A percentile compares a stretch with the other conserved stretches of the same genome.
phyloP scores from a whole-genome alignment of 805 yeast genomes.

The Saturnispora quitensis region DNA sequence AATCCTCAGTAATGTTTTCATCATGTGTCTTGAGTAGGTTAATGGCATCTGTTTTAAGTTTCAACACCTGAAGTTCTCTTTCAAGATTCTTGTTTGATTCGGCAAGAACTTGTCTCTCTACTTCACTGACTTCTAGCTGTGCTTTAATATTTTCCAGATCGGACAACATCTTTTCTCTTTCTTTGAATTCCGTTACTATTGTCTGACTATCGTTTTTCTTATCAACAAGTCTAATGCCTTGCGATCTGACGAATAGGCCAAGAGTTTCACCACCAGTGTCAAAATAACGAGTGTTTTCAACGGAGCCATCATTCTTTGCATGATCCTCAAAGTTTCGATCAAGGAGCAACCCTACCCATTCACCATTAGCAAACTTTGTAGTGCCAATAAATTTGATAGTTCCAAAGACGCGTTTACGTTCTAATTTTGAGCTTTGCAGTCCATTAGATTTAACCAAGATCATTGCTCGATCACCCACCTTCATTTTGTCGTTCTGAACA shows the following conservation, averaged over 20 bases:
- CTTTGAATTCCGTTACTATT: background rate
- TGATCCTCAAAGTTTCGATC: conserved; percentile 19
- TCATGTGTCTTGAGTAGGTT: conserved; percentile 21
- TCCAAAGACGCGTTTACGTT: conserved; percentile 26
- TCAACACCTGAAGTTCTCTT: conserved; percentile 20
- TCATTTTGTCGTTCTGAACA: background rate
- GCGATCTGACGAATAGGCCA: conserved; percentile 42
- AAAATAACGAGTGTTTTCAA: conserved; percentile 37
- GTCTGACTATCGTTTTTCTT: background rate
- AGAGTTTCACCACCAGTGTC: conserved; percentile 23
- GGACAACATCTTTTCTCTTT: background rate
- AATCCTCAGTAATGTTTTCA: conserved; percentile 19
- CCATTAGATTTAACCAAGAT: background rate
- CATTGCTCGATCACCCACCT: background rate
- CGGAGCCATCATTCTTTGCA: conserved; percentile 44
- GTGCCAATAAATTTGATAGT: conserved; percentile 40
- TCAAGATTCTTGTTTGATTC: conserved; percentile 24
- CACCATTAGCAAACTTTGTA: conserved; percentile 51
- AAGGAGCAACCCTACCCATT: conserved; percentile 45
- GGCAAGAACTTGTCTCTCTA: conserved; percentile 38
- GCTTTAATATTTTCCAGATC: background rate
- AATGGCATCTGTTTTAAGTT: conserved; percentile 26
- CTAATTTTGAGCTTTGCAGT: background rate
- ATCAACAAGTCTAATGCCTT: background rate
- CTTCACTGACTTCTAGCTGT: conserved; percentile 25